Percentiles rank a stretch among this genome's conserved stretches.
phyloP scores from a whole-genome alignment of 306 rosid genomes.

The Prunus davidiana region DNA sequence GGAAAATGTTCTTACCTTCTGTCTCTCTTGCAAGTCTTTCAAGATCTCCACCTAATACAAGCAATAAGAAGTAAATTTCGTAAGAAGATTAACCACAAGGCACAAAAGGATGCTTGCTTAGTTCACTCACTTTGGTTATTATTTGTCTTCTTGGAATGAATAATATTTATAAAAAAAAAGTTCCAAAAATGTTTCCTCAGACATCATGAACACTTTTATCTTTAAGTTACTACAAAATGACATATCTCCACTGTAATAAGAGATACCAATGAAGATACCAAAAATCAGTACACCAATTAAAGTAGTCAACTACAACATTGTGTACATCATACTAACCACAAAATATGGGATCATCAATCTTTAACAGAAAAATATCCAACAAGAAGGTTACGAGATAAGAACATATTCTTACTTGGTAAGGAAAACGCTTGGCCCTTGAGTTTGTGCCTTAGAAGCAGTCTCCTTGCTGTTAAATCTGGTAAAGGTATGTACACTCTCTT shows the following conservation, averaged over 20 bases:
- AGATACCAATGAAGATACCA: background rate
- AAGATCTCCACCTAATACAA: conserved; percentile 65
- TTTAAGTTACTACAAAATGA: background rate
- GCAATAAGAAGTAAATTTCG: conserved; percentile 6
- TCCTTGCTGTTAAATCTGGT: conserved; percentile 77
- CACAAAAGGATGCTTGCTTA: background rate
- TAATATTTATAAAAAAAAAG: background rate
- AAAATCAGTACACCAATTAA: too few relatives aligned
- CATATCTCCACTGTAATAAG: background rate
- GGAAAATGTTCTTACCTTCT: conserved; percentile 48
- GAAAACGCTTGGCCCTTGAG: conserved; percentile 97
- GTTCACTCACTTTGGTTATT: background rate
- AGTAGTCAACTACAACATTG: background rate
- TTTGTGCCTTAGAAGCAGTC: conserved; percentile 65
- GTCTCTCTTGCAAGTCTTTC: conserved; percentile 81
- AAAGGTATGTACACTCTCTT: conserved; percentile 89
- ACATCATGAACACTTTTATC: background rate
- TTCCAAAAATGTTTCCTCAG: background rate
- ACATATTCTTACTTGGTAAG: conserved; percentile 70
- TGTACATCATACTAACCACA: background rate
- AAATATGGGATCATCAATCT: background rate
- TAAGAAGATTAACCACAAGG: background rate
- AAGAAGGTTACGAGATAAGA: conserved; percentile 19
- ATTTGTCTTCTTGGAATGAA: background rate
- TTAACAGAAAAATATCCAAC: background rate